Base-by-base conservation (phyloP, 768 basidiomycete species). In the Kwoniella bestiolae region DNA sequence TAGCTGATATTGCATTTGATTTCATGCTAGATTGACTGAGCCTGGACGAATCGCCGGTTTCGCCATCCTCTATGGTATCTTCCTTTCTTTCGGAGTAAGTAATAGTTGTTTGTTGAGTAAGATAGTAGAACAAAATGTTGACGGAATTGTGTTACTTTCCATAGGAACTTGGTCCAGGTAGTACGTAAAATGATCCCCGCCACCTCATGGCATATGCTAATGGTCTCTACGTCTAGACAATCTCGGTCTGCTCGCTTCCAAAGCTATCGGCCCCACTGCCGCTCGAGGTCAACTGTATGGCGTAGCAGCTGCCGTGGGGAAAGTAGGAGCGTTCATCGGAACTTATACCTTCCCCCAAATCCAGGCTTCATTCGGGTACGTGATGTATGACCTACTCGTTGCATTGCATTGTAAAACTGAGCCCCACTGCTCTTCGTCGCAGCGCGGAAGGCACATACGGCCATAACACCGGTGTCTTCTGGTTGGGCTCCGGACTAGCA, bases 61-160 rank as follows among this genome's bases (percentile, higher is more conserved):
- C 60, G 75, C 79, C 4, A 87, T 94, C 34, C 83, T 96, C 7
- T 95, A 96, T 72, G 94, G 94, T 14, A 87, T 96, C 53, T 96
- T 96, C 86, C 77, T 94, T 73, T 88, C 87, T 74, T 89, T 93
- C 60, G 94, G 94, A 51, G 94, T 95, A 82, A 83, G 71, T 69
- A 5, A 11, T 23, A 46, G 28, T 47, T 16, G 16, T 18, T 7
- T 26, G 3, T 18, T 18, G 16, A 5, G 11, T 14, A 11, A 28
- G 16, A 35, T 21, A 11, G 53, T 32, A 56, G n/a, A n/a, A n/a
- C 12, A 29, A 7, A n/a, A n/a, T n/a, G 31, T 34, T 31, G 18
- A n/a, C 31, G 21, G 7, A 41, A 2, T 51, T 25, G 45, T 9
- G 31, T 52, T 60, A 14, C 23, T 7, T 56, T 32, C 28, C 16